Conservation (phyloP, 805 yeast species). For the Kodamaea sagamina region DNA sequence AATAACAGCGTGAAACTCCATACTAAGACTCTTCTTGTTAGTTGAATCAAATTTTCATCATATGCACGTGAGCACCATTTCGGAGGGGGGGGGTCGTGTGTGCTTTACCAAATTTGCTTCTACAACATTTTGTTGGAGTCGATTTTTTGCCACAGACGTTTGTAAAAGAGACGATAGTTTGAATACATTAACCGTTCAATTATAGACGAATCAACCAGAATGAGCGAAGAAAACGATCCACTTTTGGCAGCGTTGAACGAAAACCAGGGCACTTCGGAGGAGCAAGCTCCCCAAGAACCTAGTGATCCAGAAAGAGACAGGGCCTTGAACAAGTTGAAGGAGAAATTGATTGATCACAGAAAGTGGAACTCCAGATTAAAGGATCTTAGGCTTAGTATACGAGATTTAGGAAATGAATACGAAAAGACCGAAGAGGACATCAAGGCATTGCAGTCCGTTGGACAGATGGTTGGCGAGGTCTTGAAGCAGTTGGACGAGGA, state of each 20-base stretch:
- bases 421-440: slow-evolving; percentile 96
- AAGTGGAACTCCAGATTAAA: slow-evolving; percentile 92
- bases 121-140: slow-evolving; percentile 19
- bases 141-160: slow-evolving; percentile 8
- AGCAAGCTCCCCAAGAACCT: slow-evolving; percentile 22
- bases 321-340: slow-evolving; percentile 77
- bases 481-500: slow-evolving; percentile 94
- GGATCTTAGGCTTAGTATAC: slow-evolving; percentile 77
- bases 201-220: slow-evolving; percentile 17
- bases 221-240: slow-evolving; percentile 75
- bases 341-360: slow-evolving; percentile 87
- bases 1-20: slow-evolving; percentile 92
- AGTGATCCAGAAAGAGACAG: slow-evolving; percentile 72
- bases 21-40: slow-evolving; percentile 24
- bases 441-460: slow-evolving; percentile 94
- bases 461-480: slow-evolving; percentile 96
- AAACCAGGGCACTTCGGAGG: slow-evolving; percentile 22
- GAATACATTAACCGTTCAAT: too few relatives aligned
- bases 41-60: slow-evolving; percentile 7
- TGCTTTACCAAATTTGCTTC: too few relatives aligned
- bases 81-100: slow-evolving; percentile 5
- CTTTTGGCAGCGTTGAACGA: slow-evolving; percentile 65
- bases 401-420: slow-evolving; percentile 78
- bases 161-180: background rate
- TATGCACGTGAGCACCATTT: slow-evolving; percentile 9